A percentile compares a stretch with the other conserved stretches of the same genome.
Conservation (phyloP, 768 basidiomycete genomes). For the Rossbeevera mucosa region DNA sequence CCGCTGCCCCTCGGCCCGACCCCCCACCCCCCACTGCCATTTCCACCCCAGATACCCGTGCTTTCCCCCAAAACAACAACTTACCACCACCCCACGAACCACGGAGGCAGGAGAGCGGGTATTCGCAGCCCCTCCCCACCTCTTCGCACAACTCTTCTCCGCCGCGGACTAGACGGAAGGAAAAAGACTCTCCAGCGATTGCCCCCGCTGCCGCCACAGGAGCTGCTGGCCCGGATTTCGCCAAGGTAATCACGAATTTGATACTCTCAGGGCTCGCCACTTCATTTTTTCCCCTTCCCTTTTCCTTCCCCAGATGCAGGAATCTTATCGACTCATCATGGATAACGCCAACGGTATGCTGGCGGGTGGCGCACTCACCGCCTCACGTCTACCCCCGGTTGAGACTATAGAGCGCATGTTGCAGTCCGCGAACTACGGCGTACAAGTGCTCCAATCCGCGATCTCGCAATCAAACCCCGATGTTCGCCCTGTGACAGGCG, state of each 20-base stretch:
- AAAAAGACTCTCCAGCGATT: constrained; percentile 32
- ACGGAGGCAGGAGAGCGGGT: constrained; percentile 32
- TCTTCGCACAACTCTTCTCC: constrained; percentile 27
- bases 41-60: constrained; percentile 30
- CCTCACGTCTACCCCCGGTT: constrained; percentile 21
- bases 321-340: constrained; percentile 42
- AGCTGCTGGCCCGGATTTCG: constrained; percentile 37
- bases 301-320: constrained; percentile 32
- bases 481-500: constrained; percentile 18
- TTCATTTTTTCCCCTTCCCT: neutral
- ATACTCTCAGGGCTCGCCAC: constrained; percentile 1
- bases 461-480: constrained; percentile 27
- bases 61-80: constrained; percentile 24
- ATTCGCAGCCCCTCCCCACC: constrained; percentile 23
- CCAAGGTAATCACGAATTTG: constrained; percentile 32
- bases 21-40: constrained; percentile 24
- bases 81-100: constrained; percentile 29
- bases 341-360: constrained; percentile 35
- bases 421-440: constrained; percentile 40
- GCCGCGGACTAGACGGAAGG: constrained; percentile 35
- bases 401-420: constrained; percentile 42
- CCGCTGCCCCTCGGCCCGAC: constrained; percentile 5
- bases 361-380: constrained; percentile 18
- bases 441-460: constrained; percentile 30
- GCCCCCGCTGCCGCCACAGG: constrained; percentile 22